These are phyloP conservation scores for Aspergillus pseudoterreus DNA, from an alignment of 2,329 filamentous ascomycete species.

Conservation along the genomic window DNA sequence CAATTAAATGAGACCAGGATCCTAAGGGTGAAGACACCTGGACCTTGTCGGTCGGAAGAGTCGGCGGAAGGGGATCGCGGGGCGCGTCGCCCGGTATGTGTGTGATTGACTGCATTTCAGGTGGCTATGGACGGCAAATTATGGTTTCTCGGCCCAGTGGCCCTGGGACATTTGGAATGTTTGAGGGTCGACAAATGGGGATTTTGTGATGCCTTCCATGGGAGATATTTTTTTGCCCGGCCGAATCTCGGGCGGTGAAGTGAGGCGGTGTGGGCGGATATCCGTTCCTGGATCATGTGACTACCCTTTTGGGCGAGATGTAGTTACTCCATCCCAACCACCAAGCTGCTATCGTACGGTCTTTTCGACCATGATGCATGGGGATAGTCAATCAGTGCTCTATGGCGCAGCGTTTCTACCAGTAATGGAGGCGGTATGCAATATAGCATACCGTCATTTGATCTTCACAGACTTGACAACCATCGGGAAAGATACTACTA, in stretches of 20 bases:
- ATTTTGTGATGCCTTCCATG: not conserved
- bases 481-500: no score
- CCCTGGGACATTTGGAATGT: not conserved
- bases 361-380: no score
- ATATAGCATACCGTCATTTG: no score
- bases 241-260: not conserved
- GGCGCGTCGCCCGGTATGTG: conserved; percentile 4
- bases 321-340: no score
- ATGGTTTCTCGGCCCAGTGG: not conserved
- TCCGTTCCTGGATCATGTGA: not conserved
- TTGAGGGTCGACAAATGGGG: not conserved
- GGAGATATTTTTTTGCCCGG: not conserved
- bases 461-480: no score
- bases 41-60: conserved; percentile 8
- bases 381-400: no score
- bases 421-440: no score
- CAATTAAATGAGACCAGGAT: conserved; percentile 29
- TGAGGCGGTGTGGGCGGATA: not conserved
- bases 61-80: conserved; percentile 7
- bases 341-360: no score
- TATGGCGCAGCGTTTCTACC: no score
- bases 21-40: conserved; percentile 6
- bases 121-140: not conserved
- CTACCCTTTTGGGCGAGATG: no score
- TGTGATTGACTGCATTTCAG: conserved; percentile 6